phyloP scores from a whole-genome alignment of 139 green algal genomes.

The Volvox reticuliferus region DNA sequence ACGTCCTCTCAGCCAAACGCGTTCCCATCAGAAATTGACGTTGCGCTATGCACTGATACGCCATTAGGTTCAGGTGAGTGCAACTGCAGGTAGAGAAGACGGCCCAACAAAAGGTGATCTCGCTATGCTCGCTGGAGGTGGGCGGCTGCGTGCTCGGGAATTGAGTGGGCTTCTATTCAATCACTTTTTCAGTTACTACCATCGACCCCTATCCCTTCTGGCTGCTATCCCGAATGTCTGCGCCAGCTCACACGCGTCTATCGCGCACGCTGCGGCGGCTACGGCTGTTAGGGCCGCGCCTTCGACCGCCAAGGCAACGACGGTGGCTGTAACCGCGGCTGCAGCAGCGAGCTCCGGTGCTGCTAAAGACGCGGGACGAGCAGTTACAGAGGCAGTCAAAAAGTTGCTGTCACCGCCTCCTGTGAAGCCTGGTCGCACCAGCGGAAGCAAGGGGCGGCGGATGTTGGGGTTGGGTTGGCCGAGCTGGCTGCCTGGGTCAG shows the following conservation, averaged over 20 bases:
- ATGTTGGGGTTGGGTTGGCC: not conserved
- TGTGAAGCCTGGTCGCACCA: not conserved
- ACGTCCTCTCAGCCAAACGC: no score
- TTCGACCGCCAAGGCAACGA: not conserved
- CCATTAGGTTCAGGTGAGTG: no score
- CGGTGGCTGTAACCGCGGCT: not conserved
- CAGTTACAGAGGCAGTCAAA: not conserved
- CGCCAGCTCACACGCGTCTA: not conserved
- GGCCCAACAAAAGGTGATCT: no score
- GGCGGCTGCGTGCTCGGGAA: no score
- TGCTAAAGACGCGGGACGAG: not conserved
- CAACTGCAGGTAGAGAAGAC: no score
- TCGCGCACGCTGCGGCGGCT: not conserved
- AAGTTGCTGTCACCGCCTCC: slow-evolving; percentile 33
- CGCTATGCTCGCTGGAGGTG: no score
- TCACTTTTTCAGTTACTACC: no score
- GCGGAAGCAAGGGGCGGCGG: not conserved
- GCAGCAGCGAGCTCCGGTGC: not conserved
- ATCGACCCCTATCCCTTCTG: not conserved
- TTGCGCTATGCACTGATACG: no score
- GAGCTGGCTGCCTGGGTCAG: not conserved
- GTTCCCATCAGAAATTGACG: no score
- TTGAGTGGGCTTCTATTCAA: no score
- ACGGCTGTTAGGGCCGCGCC: not conserved
- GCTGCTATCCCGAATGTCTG: not conserved